Evolutionary conservation across 1,284 basidiomycete genomes (phyloP), one percentile per base, ranked within the genome.

Genomic region (Leucoagaricus sp.): DNA sequence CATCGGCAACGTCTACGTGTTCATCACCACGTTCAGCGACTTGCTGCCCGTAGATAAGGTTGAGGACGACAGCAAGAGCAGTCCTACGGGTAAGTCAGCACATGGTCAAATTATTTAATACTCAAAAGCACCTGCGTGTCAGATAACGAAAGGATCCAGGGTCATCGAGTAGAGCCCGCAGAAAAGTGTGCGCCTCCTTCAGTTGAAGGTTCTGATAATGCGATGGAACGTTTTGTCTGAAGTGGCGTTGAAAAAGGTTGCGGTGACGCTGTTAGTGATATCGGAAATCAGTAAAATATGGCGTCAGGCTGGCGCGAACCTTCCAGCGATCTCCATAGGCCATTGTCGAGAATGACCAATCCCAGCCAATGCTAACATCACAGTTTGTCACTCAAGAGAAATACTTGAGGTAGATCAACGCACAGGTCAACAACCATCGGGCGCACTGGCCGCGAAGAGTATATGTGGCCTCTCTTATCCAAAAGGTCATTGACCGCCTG

Each of bases 381-480:
- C 23, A 7, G 29, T 21, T 29, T 28, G 19, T 48, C 33, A 44
- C 54, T 52, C 13, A 9, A 26, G 41, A 19, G 28, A 17, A 21
- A 50, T 33, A 5, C 26, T 26, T 31, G 31, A 26, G 25, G 26
- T 10, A 33, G 44, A 50, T 45, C 53, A 38, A 68, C 67, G 31
- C 58, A 80, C 78, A 81, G 63, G 40, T 80, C 73, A 26, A 71
- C 72, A 13, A 78, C 69, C 79, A 81, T 80, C 3, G 76, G 75
- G 57, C 76, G 60, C 26, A 67, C 60, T 12, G 74, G 73, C 1
- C 80, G 68, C 19, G 74, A 77, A n/a, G 81, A 82, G 62, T 81
- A 82, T 5, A 69, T 75, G 46, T 53, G 63, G 17, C 75, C 72
- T 34, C 78, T 70, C 51, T 73, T 78, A 42, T 81, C 78, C 26